Evolutionary conservation across 805 yeast genomes (phyloP).

Genomic region (Yarrowia divulgata): DNA sequence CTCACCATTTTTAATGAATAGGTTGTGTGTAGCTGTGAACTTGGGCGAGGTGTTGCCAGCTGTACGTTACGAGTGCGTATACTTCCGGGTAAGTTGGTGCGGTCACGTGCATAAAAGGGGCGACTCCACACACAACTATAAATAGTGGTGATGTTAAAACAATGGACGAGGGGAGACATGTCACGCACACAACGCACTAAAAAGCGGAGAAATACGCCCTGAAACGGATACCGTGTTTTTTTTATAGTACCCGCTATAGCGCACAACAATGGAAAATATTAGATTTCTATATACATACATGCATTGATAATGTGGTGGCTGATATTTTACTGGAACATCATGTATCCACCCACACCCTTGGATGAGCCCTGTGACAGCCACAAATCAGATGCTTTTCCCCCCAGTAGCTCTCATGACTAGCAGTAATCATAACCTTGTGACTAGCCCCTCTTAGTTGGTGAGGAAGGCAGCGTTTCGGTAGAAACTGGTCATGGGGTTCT

Average conservation of each 20-base stretch:
- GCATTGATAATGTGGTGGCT: constrained; percentile 9
- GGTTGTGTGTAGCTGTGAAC: constrained; percentile 31
- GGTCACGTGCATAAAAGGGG: constrained; percentile 35
- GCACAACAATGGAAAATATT: neutral
- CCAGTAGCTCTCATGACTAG: neutral
- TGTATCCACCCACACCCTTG: no score
- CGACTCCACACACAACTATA: constrained; percentile 1
- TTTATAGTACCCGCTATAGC: no score
- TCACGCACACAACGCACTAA: neutral
- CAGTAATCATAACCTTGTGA: constrained; percentile 2
- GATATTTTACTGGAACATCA: neutral
- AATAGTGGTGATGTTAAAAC: neutral
- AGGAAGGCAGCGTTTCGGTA: constrained; percentile 75
- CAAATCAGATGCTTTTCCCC: neutral
- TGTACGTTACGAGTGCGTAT: constrained; percentile 21
- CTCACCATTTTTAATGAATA: constrained; percentile 37
- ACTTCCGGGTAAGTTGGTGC: constrained; percentile 24
- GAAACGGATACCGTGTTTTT: neutral
- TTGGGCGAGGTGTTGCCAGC: constrained; percentile 34
- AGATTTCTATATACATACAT: constrained; percentile 20
- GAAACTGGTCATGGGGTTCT: constrained; percentile 81
- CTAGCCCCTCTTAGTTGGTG: constrained; percentile 42
- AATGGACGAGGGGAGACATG: neutral
- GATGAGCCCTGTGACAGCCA: no score
- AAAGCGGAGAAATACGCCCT: neutral